Percentiles rank a stretch among this genome's conserved stretches.
Evolutionary conservation across 83 land plant species (phyloP).

Genomic region (Larix sibirica): DNA sequence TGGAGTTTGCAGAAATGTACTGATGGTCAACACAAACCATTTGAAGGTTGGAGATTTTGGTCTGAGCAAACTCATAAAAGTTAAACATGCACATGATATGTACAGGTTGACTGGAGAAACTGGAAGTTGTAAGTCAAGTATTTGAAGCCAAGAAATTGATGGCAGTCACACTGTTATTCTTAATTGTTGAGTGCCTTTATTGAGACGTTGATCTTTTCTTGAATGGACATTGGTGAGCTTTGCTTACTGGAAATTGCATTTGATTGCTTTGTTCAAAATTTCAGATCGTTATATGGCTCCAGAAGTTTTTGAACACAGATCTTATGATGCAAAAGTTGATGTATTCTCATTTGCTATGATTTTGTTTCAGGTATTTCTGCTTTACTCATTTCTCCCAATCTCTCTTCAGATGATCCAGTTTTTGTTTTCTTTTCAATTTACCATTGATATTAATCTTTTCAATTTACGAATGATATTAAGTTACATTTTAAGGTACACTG

Average conservation of each 20-base stretch:
- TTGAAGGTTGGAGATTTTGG: conserved; percentile 97
- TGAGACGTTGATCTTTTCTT: not conserved
- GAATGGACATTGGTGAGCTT: not conserved
- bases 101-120: conserved; percentile 98
- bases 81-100: conserved; percentile 76
- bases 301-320: conserved; percentile 79
- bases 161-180: not conserved
- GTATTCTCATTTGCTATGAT: conserved; percentile 97
- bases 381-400: not conserved
- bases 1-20: conserved; percentile 66
- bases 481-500: not conserved
- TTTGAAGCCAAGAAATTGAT: not conserved
- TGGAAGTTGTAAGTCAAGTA: conserved; percentile 81
- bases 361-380: conserved; percentile 67
- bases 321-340: conserved; percentile 89
- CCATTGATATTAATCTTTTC: not conserved
- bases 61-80: conserved; percentile 86
- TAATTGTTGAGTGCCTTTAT: not conserved
- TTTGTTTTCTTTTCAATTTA: not conserved
- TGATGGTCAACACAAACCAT: conserved; percentile 60
- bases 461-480: not conserved
- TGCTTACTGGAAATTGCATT: not conserved
- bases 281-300: conserved; percentile 95
- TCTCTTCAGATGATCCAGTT: not conserved
- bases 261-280: not conserved